Conservation (phyloP, 352 stramenopile genomes). For the Thraustochytrium sp. region DNA sequence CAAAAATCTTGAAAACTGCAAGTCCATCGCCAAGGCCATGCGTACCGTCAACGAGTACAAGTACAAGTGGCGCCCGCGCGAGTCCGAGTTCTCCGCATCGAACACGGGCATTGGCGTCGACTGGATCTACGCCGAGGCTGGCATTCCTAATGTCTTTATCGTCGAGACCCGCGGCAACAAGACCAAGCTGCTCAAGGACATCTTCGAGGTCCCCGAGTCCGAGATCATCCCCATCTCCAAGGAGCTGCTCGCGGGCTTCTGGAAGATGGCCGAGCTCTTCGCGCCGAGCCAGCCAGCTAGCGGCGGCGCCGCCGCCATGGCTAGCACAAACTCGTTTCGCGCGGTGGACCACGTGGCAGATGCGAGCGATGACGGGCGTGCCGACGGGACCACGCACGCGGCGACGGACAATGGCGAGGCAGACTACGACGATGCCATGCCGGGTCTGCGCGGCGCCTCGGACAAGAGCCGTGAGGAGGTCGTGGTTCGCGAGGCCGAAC, state of each 20-base stretch:
- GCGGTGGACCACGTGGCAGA: too few species aligned
- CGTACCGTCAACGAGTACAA: conserved; percentile 1
- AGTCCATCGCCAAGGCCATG: conserved; percentile 32
- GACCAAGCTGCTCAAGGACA: conserved; percentile 41
- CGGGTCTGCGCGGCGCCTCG: background rate
- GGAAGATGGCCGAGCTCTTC: conserved; percentile 37
- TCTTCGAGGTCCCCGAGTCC: conserved; percentile 37
- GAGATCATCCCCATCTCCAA: conserved; percentile 43
- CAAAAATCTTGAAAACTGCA: conserved; percentile 21
- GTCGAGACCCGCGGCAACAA: conserved; percentile 43
- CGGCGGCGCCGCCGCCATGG: too few species aligned
- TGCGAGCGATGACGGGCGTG: too few species aligned
- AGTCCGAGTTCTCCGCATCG: conserved; percentile 35
- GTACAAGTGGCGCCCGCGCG: conserved; percentile 27
- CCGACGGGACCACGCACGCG: too few species aligned
- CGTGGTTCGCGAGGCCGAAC: background rate
- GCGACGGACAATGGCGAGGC: too few species aligned
- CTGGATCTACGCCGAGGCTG: conserved; percentile 35
- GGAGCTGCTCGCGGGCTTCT: conserved; percentile 33
- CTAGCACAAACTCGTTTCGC: too few species aligned
- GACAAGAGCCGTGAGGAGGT: background rate
- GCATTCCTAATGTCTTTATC: conserved; percentile 39
- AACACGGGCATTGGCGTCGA: conserved; percentile 42
- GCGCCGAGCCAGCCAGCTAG: background rate
- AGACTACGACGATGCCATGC: too few species aligned